phyloP scores from a whole-genome alignment of 768 basidiomycete species.

The Macrolepiota fuliginosa region DNA sequence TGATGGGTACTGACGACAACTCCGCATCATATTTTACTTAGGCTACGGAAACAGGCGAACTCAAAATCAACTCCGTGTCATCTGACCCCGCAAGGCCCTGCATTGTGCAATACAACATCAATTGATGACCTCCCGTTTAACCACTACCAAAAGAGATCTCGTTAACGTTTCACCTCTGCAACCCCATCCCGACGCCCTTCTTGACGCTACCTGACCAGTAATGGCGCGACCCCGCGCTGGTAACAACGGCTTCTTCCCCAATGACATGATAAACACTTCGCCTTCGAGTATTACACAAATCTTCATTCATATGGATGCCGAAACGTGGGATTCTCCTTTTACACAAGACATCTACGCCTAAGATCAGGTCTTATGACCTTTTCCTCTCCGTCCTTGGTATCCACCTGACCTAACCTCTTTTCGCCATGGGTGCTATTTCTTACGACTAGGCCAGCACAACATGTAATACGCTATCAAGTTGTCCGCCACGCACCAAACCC shows the following conservation, averaged over 20 bases:
- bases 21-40: neutral
- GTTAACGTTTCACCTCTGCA: neutral
- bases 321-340: neutral
- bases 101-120: neutral
- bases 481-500: neutral
- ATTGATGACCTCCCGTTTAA: neutral
- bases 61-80: neutral
- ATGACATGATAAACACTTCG: neutral
- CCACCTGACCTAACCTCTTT: neutral
- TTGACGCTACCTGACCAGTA: neutral
- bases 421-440: no score
- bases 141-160: neutral
- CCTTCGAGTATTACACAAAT: neutral
- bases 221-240: neutral
- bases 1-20: neutral
- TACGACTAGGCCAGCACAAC: neutral
- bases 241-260: conserved; percentile 1
- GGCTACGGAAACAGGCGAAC: neutral
- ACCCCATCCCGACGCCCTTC: neutral
- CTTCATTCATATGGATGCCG: conserved; percentile 1
- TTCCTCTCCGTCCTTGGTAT: neutral
- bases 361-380: neutral
- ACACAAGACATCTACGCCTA: neutral
- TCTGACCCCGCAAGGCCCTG: neutral
- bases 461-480: neutral